Evolutionary conservation across 2,329 filamentous ascomycete species (phyloP), one percentile per base, ranked within the genome.

Genomic region (Cyphellophora attinorum): DNA sequence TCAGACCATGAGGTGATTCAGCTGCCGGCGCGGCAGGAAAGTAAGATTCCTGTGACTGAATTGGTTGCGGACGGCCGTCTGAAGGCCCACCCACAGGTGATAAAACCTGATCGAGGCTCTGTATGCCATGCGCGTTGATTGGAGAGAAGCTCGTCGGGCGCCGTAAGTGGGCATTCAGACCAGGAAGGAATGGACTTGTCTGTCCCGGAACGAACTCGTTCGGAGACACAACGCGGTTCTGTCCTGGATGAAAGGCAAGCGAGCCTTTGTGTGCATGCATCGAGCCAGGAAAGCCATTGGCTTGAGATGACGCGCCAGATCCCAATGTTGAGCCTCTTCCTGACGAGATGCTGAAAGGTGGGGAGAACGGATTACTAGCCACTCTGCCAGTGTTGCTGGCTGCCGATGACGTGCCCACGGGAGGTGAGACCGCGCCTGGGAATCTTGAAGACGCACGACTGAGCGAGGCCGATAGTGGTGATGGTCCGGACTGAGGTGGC

Each of bases 381-480:
- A 38, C 74, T 64, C 29, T 70, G 62, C 47, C 65, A 29, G 76
- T 76, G 43, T 76, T 81, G 60, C 84, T 89, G 19, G 74, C 76
- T 10, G 79, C 81, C 18, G 86, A 93, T 0, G 78, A 79, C 1
- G 85, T 78, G 13, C 83, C 83, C 16, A 93, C 61, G 1, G 86
- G 85, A 6, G 89, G 86, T 14, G 88, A 93, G 4, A 85, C 76
- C 33, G 89, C 64, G 5, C 79, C 72, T 4, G 83, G 81, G 52
- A 85, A 84, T 46, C 83, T 79, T 29, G 74, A 76, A 6, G 85
- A 86, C 14, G 76, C 67, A 50, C 82, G 80, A 50, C 76, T 80
- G 45, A 79, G 64, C 33, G 70, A 65, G 6, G 72, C 69, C 3
- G 66, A 66, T n/a, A 65, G 74, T 6, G 79, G 79, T 11, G 85